A percentile compares a stretch with the other conserved stretches of the same genome.
Conservation (phyloP, 75 land plant species). For the Larix kaempferi region DNA sequence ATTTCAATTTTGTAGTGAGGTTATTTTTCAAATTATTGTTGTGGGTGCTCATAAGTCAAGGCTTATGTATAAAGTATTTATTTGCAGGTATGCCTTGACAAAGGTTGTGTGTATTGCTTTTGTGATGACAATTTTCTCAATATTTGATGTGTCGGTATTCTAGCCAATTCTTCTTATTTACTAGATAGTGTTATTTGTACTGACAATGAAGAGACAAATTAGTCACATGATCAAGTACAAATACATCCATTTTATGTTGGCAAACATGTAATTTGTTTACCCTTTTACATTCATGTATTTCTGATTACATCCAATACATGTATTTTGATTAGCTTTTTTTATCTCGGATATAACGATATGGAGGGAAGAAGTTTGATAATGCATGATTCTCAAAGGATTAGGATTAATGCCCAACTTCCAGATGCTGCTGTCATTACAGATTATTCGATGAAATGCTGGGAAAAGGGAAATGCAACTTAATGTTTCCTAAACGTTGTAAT, state of each 20-base stretch:
- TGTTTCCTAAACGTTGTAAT: no score
- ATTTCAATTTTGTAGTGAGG: not conserved
- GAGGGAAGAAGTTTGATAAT: not conserved
- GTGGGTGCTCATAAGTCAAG: not conserved
- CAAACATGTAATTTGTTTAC: slow-evolving; percentile 50
- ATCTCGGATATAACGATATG: not conserved
- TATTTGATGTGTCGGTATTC: slow-evolving; percentile 48
- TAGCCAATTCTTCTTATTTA: slow-evolving; percentile 66
- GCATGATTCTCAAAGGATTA: slow-evolving; percentile 1
- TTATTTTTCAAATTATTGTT: not conserved
- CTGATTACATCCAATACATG: not conserved
- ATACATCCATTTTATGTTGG: slow-evolving; percentile 62
- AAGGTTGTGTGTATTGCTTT: slow-evolving; percentile 35
- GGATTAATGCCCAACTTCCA: not conserved
- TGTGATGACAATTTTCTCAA: slow-evolving; percentile 37
- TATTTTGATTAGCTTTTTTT: not conserved
- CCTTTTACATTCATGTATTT: not conserved
- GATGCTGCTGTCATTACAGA: not conserved
- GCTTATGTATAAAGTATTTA: not conserved
- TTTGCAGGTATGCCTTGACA: slow-evolving; percentile 2
- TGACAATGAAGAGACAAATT: slow-evolving; percentile 62
- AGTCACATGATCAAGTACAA: slow-evolving; percentile 60
- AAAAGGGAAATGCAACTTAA: no score
- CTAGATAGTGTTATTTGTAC: slow-evolving; percentile 49
- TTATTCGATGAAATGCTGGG: not conserved